phyloP scores from a whole-genome alignment of 2,329 filamentous ascomycete species.

The Cytospora piceicola region DNA sequence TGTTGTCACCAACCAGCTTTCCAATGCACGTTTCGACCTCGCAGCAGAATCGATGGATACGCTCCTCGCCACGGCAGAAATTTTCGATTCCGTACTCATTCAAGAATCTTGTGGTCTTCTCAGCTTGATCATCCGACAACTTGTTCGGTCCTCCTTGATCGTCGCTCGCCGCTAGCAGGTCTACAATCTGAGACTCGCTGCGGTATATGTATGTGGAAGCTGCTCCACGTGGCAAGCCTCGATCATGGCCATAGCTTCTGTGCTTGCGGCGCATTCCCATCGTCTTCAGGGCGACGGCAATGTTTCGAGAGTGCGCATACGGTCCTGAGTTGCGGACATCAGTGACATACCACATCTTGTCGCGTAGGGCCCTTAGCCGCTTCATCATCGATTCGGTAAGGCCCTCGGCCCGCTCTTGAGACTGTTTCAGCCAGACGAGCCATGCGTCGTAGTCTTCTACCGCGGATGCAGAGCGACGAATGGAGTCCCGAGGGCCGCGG shows the following conservation, averaged over 20 bases:
- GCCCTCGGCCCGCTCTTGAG: conserved; percentile 75
- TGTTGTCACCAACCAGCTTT: conserved; percentile 81
- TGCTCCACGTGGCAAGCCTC: conserved; percentile 47
- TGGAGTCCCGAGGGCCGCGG: conserved; percentile 69
- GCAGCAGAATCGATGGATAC: conserved; percentile 90
- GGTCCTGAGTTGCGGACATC: conserved; percentile 88
- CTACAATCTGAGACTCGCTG: conserved; percentile 82
- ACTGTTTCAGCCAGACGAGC: conserved; percentile 83
- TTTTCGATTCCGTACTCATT: conserved; percentile 83
- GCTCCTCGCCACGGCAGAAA: conserved; percentile 91
- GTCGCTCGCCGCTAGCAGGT: conserved; percentile 79
- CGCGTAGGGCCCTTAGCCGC: conserved; percentile 74
- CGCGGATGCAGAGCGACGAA: conserved; percentile 69
- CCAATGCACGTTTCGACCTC: conserved; percentile 87
- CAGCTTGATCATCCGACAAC: conserved; percentile 91
- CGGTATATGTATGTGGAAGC: conserved; percentile 72
- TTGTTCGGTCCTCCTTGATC: conserved; percentile 93
- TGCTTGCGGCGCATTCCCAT: conserved; percentile 74
- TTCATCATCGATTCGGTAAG: conserved; percentile 76
- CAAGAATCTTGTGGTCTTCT: conserved; percentile 82
- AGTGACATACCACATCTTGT: conserved; percentile 99
- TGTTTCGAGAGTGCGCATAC: conserved; percentile 85
- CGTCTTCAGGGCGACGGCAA: conserved; percentile 84
- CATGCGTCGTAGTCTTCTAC: conserved; percentile 80
- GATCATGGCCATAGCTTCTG: conserved; percentile 54